These are phyloP conservation scores for Adiantum capillusveneris DNA, from an alignment of 75 land plant genomes.

Conservation along the genomic window DNA sequence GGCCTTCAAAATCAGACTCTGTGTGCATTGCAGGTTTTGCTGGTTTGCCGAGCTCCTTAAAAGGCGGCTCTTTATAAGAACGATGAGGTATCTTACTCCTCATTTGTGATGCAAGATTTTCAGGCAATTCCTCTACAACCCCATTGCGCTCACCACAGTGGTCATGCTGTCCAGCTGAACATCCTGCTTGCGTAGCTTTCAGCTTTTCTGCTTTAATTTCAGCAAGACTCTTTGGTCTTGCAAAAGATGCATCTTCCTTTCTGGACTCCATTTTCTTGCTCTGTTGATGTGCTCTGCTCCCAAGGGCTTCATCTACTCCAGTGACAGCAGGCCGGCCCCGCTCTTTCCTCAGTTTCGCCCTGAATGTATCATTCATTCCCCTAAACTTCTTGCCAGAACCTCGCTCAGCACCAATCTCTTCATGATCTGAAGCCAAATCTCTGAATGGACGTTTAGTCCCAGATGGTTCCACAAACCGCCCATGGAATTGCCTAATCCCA, in stretches of 20 bases:
- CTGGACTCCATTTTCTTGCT: conserved; percentile 8
- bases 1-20: conserved; percentile 23
- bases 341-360: background rate
- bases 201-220: conserved; percentile 48
- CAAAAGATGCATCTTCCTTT: conserved; percentile 24
- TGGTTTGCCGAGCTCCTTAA: background rate
- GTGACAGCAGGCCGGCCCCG: background rate
- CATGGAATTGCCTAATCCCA: background rate
- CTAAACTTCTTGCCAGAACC: background rate
- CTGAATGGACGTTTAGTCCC: background rate
- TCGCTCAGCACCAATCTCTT: background rate
- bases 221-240: conserved; percentile 51
- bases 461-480: background rate
- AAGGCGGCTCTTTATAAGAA: background rate
- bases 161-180: background rate
- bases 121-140: background rate
- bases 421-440: background rate
- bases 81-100: conserved; percentile 1
- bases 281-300: background rate
- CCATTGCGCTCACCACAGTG: background rate
- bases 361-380: background rate
- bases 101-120: conserved; percentile 6
- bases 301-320: background rate
- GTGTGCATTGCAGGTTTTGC: background rate
- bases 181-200: conserved; percentile 9